Base-by-base conservation (phyloP, 2,329 filamentous ascomycete species). In the Cladosporium sp. region DNA sequence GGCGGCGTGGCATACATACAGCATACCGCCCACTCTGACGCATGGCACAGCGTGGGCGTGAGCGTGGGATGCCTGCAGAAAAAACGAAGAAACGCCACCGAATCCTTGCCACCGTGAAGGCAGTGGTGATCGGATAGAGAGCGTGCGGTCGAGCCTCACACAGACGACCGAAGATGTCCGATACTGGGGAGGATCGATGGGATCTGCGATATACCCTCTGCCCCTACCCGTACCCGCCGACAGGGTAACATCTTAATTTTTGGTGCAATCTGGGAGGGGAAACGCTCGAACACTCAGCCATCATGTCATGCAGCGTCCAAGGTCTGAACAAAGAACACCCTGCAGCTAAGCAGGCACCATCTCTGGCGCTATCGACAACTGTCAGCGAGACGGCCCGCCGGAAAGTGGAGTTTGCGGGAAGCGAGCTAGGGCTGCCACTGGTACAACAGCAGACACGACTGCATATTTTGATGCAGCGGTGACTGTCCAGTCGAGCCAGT, bases 241-340 rank as follows among this genome's bases (percentile, higher is more conserved):
- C 55, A 58, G 55, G 34, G 15, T 34, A n/a, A 12, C 18, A 32
- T 34, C 52, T 32, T 55, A 30, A 47, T 21, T 18, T 47, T 21
- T 24, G 41, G 41, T 11, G 41, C n/a, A 47, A 47, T 12, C n/a
- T 47, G n/a, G 41, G n/a, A 21, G 41, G 41, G 41, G 49, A 28
- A n/a, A 8, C 49, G 24, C 24, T 30, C 24, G 4, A 54, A 30
- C 49, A n/a, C 28, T 26, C 32, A 41, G 21, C 55, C 55, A 58
- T 30, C 55, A 58, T 57, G 54, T 38, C 32, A 41, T 58, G 34
- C 34, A 38, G 55, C 55, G 55, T 41, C 55, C 55, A 58, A 36
- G 10, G 32, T 34, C 55, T 58, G 34, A 28, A 38, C 34, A 36
- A 24, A 58, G 55, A 41, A 58, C 34, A 34, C 55, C 55, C 55